phyloP scores from a whole-genome alignment of 495 filamentous ascomycete species.

The Chaetomium cochliodes region DNA sequence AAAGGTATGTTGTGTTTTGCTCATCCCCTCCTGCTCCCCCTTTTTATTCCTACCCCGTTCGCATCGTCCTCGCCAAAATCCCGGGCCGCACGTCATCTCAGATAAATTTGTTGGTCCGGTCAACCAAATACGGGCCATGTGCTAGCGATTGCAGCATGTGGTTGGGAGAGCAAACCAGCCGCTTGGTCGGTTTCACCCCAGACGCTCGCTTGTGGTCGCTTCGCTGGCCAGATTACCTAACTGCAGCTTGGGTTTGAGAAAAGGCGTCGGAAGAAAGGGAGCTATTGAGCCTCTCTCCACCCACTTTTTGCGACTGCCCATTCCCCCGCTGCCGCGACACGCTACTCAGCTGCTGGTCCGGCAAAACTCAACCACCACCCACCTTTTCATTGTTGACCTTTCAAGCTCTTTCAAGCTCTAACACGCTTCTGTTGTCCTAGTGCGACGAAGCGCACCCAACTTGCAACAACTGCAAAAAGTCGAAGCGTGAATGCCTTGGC shows the following conservation, averaged over 20 bases:
- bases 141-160: slow-evolving; percentile 3
- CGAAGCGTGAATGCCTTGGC: slow-evolving; percentile 92
- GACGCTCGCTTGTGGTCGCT: slow-evolving; percentile 35
- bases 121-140: neutral
- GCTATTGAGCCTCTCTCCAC: neutral
- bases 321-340: neutral
- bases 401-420: slow-evolving; percentile 14
- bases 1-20: slow-evolving; percentile 68
- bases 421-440: slow-evolving; percentile 47
- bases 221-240: slow-evolving; percentile 17
- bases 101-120: neutral
- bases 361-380: slow-evolving; percentile 15
- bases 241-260: neutral
- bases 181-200: neutral
- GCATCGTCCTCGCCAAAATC: neutral
- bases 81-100: neutral
- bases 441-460: slow-evolving; percentile 95
- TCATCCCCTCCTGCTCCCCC: neutral
- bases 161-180: slow-evolving; percentile 16
- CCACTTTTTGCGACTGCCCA: neutral
- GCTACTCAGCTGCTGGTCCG: neutral
- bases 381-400: neutral
- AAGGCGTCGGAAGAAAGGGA: neutral
- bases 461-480: slow-evolving; percentile 97
- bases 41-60: neutral